A percentile compares a stretch with the other conserved stretches of the same genome.
phyloP scores from a whole-genome alignment of 805 yeast genomes.

The Blastobotrys mokoenaii region DNA sequence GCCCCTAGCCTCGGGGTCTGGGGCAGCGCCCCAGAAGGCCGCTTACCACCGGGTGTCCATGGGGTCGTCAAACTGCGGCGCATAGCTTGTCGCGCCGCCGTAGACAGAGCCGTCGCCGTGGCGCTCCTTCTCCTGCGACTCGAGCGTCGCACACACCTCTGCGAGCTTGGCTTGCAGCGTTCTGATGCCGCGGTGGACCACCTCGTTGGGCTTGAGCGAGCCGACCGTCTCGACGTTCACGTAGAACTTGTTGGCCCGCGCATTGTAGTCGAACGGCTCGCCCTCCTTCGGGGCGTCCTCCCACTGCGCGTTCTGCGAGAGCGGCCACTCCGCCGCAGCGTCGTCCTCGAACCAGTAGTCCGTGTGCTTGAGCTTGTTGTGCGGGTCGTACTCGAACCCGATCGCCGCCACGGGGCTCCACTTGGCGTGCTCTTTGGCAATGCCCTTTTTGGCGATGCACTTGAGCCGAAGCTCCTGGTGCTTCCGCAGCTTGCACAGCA shows the following conservation, averaged over 20 bases:
- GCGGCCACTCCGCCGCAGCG: conserved; percentile 90
- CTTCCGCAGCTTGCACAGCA: conserved; percentile 82
- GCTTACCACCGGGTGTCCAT: too few species aligned
- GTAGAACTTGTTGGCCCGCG: conserved; percentile 75
- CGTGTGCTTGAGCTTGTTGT: conserved; percentile 94
- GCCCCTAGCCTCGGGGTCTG: too few species aligned
- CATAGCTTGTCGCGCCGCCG: too few species aligned
- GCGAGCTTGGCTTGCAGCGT: conserved; percentile 88
- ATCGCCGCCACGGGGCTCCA: conserved; percentile 97
- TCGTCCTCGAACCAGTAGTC: conserved; percentile 94
- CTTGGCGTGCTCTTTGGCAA: conserved; percentile 95
- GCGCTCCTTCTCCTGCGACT: conserved; percentile 17
- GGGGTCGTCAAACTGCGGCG: too few species aligned
- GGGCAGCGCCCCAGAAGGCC: too few species aligned
- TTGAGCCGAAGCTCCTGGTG: conserved; percentile 84
- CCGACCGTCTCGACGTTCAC: conserved; percentile 92
- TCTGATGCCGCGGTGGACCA: conserved; percentile 73
- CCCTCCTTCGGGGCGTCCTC: conserved; percentile 91
- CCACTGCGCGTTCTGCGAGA: conserved; percentile 79
- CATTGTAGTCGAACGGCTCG: conserved; percentile 76
- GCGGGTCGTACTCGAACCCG: conserved; percentile 97
- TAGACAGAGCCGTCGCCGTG: too few species aligned
- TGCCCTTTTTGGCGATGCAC: conserved; percentile 96
- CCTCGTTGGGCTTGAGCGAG: conserved; percentile 79
- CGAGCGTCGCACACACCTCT: conserved; percentile 65